phyloP scores from a whole-genome alignment of 805 yeast species.

The Wickerhamomyces mucosus region DNA sequence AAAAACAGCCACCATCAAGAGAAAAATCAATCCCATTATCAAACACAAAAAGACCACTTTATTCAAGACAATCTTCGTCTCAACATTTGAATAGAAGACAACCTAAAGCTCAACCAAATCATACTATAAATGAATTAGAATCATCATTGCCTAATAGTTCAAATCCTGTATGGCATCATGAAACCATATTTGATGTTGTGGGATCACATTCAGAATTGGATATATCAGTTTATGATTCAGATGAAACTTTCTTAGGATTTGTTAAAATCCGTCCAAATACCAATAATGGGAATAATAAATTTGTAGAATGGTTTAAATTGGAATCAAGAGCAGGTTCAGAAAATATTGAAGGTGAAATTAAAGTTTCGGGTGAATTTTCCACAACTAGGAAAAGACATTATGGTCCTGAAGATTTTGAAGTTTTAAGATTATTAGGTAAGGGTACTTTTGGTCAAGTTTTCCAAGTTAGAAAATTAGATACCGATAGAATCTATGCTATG shows the following conservation, averaged over 20 bases:
- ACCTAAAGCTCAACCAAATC: conserved; percentile 7
- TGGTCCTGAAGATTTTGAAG: conserved; percentile 93
- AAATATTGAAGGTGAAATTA: conserved; percentile 66
- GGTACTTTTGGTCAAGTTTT: conserved; percentile 98
- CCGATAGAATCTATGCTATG: conserved; percentile 92
- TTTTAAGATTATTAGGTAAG: conserved; percentile 81
- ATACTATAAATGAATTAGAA: conserved; percentile 1
- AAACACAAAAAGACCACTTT: conserved; percentile 27
- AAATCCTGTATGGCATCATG: conserved; percentile 87
- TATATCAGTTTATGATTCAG: conserved; percentile 85
- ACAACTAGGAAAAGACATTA: conserved; percentile 63
- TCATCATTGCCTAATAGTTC: conserved; percentile 25
- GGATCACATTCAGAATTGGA: conserved; percentile 79
- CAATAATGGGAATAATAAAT: conserved; percentile 20
- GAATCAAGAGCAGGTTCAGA: conserved; percentile 70
- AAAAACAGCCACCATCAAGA: too few species aligned
- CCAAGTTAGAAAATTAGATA: conserved; percentile 88
- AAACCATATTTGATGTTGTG: conserved; percentile 85
- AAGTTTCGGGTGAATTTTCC: conserved; percentile 65
- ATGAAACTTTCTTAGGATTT: conserved; percentile 83
- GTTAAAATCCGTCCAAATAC: conserved; percentile 57
- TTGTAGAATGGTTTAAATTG: conserved; percentile 67
- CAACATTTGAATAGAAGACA: conserved; percentile 25
- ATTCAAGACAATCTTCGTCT: conserved; percentile 35
- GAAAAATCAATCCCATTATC: conserved; percentile 13